Base-by-base conservation (phyloP, 768 basidiomycete species). In the Tephrocybe sp. region DNA sequence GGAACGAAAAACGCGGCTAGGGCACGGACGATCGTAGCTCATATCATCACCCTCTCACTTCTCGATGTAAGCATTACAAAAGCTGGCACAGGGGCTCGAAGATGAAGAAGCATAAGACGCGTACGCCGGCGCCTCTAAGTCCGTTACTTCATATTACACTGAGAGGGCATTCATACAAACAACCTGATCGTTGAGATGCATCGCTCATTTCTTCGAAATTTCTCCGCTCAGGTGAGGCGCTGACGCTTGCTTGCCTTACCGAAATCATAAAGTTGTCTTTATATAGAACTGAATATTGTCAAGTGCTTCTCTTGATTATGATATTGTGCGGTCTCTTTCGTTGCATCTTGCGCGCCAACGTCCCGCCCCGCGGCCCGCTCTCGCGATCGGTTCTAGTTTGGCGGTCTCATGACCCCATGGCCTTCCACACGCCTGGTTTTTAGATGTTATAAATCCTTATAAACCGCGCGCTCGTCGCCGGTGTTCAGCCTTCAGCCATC, bases 331-430 rank as follows among this genome's bases (percentile, higher is more conserved):
- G 4, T 20, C 14, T 19, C 3, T 32, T 31, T 34, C 17, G 2
- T 40, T 23, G n/a, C n/a, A n/a, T n/a, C n/a, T n/a, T n/a, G 20
- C 1, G 8, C 40, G 19, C n/a, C 48, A 49, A 32, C 20, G 48
- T 48, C 41, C 40, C 46, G 33, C 30, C 26, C 19, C 13, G 20
- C 53, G 54, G 54, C 47, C 54, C 54, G 54, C 41, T 39, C 26
- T 46, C n/a, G n/a, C n/a, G n/a, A n/a, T n/a, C 17, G 30, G 23
- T 36, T 39, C 42, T 36, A 32, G 10, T 17, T 26, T 32, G 39
- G 9, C 30, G 26, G 10, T 31, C n/a, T 30, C 17, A 45, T 48
- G 45, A 35, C 40, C 54, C 43, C 54, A 56, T 56, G 50, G 52
- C 50, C 46, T 7, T 39, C 14, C 35, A 11, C 38, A 3, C 16